These are phyloP conservation scores for Sugiyamaella smithiae DNA, from an alignment of 805 yeast species.

Conservation along the genomic window DNA sequence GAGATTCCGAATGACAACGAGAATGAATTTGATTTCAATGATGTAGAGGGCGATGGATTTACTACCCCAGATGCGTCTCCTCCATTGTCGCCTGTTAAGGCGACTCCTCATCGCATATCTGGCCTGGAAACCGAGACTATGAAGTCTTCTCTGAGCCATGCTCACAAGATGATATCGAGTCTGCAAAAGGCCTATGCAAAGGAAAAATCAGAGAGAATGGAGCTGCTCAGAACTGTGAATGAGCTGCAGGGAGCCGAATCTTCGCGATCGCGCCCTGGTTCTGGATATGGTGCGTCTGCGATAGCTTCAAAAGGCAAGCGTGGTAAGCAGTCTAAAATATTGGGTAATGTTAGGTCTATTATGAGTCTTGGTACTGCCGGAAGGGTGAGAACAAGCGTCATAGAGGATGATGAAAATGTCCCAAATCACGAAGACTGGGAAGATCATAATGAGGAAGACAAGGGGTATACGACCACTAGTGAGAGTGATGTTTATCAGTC, in stretches of 20 bases:
- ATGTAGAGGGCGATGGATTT: conserved; percentile 19
- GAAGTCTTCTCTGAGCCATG: conserved; percentile 59
- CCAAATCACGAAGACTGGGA: conserved; percentile 22
- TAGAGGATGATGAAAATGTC: conserved; percentile 11
- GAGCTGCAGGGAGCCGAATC: conserved; percentile 20
- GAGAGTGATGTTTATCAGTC: conserved; percentile 25
- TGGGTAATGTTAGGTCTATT: conserved; percentile 9
- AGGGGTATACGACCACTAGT: conserved; percentile 14
- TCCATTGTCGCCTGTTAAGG: conserved; percentile 35
- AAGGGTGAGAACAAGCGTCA: conserved; percentile 14
- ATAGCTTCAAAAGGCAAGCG: neutral
- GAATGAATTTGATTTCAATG: conserved; percentile 6
- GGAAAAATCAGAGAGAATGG: conserved; percentile 41
- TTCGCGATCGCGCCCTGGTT: neutral
- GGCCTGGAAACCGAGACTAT: conserved; percentile 64
- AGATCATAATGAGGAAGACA: conserved; percentile 5
- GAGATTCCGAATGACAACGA: conserved; percentile 9
- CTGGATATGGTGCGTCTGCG: neutral
- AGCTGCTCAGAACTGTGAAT: conserved; percentile 32
- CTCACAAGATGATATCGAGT: conserved; percentile 60
- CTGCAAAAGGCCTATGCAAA: conserved; percentile 52
- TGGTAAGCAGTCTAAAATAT: conserved; percentile 15
- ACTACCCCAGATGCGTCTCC: conserved; percentile 31
- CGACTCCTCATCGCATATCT: conserved; percentile 31
- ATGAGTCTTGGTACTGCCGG: conserved; percentile 7